Base-by-base conservation (phyloP, 2,329 filamentous ascomycete species). In the Colletotrichum caudatum region DNA sequence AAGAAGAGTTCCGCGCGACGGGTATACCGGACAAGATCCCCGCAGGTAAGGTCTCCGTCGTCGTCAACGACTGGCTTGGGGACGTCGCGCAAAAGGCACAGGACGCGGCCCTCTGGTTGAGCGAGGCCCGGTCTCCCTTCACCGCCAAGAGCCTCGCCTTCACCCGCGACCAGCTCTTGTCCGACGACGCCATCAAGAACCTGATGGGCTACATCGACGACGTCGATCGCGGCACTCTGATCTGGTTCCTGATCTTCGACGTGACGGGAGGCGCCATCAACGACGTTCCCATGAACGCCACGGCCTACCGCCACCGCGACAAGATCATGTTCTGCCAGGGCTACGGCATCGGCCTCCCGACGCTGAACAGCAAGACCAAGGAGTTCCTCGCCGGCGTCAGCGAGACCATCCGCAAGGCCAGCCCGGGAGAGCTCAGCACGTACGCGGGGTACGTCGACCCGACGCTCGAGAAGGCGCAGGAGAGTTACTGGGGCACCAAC, bases 391-490 rank as follows among this genome's bases (percentile, higher is more conserved):
- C 82, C 20, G 85, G 84, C 7, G 81, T 92, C 57, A 85, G 89
- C 76, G 72, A 80, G 16, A 81, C 75, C 37, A 82, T 89, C 48
- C 76, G 78, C 46, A 75, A 75, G 5, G 78, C 82, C 6, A 80
- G 82, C 14, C 77, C 81, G 1, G 77, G 80, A 3, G 81, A 81
- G 0, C 78, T 83, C 57, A 86, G 86, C 14, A 86, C 88, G 0
- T 92, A 92, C 77, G 85, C 90, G 0, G 90, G 90, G 2, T 92
- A 92, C 74, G 86, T 92, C 2, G 89, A 92, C 76, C 84, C 84
- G 1, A 78, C 78, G 5, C 76, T 91, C 44, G 69, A 77, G 3
- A 74, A 81, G 66, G 82, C 84, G 11, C 86, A 89, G 75, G 74
- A 80, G 64, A 81, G 83, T 11, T 91, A 91, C 76, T 91, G 88